Percentiles rank a stretch among this genome's conserved stretches.
Evolutionary conservation across 2,329 filamentous ascomycete genomes (phyloP).

Genomic region (Ceratocystiopsis minuta): DNA sequence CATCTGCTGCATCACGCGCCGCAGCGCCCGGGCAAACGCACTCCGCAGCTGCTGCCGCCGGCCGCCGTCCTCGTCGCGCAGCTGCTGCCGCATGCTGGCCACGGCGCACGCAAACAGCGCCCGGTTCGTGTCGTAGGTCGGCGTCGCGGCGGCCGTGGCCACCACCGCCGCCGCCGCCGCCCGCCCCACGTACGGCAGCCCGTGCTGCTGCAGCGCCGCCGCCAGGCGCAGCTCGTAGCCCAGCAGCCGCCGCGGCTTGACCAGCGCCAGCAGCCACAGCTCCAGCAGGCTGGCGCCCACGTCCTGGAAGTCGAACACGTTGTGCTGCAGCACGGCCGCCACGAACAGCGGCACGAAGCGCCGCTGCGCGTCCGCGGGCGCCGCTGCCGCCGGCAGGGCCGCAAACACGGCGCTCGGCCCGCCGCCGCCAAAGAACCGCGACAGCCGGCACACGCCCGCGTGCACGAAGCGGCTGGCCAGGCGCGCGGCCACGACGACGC

Average conservation of each 20-base stretch:
- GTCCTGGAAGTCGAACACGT: constrained; percentile 28
- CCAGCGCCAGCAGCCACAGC: constrained; percentile 34
- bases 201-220: constrained; percentile 23
- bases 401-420: too few relatives aligned
- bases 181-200: constrained; percentile 25
- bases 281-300: constrained; percentile 27
- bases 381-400: too few relatives aligned
- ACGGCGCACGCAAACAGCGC: constrained; percentile 32
- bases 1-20: constrained; percentile 34
- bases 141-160: constrained; percentile 15
- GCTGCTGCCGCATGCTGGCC: constrained; percentile 29
- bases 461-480: constrained; percentile 27
- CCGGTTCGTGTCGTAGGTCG: constrained; percentile 29
- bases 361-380: constrained; percentile 20
- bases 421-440: constrained; percentile 23
- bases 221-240: constrained; percentile 32
- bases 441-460: constrained; percentile 24
- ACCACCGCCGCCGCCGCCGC: constrained; percentile 18
- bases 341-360: constrained; percentile 33
- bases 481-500: constrained; percentile 26
- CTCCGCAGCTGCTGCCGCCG: constrained; percentile 19
- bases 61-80: constrained; percentile 22
- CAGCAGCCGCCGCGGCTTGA: constrained; percentile 28
- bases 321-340: constrained; percentile 27
- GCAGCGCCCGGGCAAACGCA: constrained; percentile 26